Conservation (phyloP, 31 red algal species). For the Odonthalia washingtoniensis region DNA sequence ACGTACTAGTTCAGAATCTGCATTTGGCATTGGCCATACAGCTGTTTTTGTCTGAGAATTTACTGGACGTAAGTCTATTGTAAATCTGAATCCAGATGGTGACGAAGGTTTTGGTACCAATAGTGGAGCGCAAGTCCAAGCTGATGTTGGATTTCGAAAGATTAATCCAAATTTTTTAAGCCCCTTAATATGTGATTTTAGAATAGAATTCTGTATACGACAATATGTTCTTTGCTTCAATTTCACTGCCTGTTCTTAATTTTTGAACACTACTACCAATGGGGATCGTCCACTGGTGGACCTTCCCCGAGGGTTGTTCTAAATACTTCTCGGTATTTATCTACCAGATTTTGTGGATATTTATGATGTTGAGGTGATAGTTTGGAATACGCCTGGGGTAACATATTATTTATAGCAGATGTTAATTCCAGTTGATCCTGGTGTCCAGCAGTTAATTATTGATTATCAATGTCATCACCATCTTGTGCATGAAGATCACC, state of each 20-base stretch:
- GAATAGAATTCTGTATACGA: slow-evolving; percentile 43
- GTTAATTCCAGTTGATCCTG: slow-evolving; percentile 10
- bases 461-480: slow-evolving; percentile 59
- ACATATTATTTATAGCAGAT: slow-evolving; percentile 22
- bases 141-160: slow-evolving; percentile 17
- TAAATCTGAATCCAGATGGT: slow-evolving; percentile 29
- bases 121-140: slow-evolving; percentile 52
- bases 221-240: slow-evolving; percentile 32
- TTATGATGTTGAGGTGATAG: neutral
- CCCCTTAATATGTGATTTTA: slow-evolving; percentile 38
- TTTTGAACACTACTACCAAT: neutral
- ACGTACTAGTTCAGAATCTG: slow-evolving; percentile 26
- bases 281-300: slow-evolving; percentile 28
- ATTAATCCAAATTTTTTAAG: slow-evolving; percentile 36
- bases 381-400: neutral
- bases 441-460: slow-evolving; percentile 33
- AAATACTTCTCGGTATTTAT: slow-evolving; percentile 8
- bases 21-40: slow-evolving; percentile 38
- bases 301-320: neutral
- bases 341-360: neutral
- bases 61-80: slow-evolving; percentile 24
- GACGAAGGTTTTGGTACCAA: slow-evolving; percentile 34
- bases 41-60: slow-evolving; percentile 26
- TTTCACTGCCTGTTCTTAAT: neutral
- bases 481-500: slow-evolving; percentile 37